Percentiles rank a stretch among this genome's conserved stretches.
Evolutionary conservation across 148 eudicot genomes (phyloP).

Genomic region (Diospyros lotus): DNA sequence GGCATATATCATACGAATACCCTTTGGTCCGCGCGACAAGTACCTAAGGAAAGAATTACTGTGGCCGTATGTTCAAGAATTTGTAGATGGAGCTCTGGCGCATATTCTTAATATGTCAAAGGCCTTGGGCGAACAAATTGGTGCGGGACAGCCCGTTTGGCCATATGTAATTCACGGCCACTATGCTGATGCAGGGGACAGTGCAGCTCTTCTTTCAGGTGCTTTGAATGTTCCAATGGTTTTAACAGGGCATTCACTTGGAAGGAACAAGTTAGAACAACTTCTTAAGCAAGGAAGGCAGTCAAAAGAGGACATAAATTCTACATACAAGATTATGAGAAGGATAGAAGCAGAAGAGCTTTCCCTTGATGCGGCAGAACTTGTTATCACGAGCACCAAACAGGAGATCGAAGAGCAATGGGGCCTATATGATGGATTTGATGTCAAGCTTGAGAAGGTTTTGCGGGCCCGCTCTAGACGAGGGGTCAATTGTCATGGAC

Average conservation of each 20-base stretch:
- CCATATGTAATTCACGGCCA: conserved; percentile 81
- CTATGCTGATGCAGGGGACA: conserved; percentile 82
- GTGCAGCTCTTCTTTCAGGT: conserved; percentile 83
- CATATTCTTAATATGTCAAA: conserved; percentile 75
- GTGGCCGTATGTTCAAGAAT: conserved; percentile 73
- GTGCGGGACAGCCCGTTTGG: conserved; percentile 66
- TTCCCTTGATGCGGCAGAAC: conserved; percentile 74
- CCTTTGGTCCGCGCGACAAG: conserved; percentile 69
- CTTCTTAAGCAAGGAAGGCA: conserved; percentile 76
- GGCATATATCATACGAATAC: conserved; percentile 66
- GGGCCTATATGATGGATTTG: conserved; percentile 78
- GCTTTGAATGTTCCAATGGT: conserved; percentile 82
- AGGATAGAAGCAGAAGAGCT: conserved; percentile 82
- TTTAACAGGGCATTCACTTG: conserved; percentile 75
- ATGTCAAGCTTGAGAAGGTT: conserved; percentile 72
- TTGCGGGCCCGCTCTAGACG: conserved; percentile 69
- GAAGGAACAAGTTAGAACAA: conserved; percentile 73
- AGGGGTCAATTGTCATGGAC: conserved; percentile 68
- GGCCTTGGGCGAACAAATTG: conserved; percentile 64
- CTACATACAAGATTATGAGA: conserved; percentile 71
- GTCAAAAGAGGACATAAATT: conserved; percentile 75
- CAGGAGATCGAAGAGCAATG: conserved; percentile 86
- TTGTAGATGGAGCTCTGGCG: conserved; percentile 72
- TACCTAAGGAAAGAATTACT: conserved; percentile 57
- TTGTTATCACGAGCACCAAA: conserved; percentile 70